phyloP scores from a whole-genome alignment of 495 filamentous ascomycete species.

The Trichoderma gamsii region DNA sequence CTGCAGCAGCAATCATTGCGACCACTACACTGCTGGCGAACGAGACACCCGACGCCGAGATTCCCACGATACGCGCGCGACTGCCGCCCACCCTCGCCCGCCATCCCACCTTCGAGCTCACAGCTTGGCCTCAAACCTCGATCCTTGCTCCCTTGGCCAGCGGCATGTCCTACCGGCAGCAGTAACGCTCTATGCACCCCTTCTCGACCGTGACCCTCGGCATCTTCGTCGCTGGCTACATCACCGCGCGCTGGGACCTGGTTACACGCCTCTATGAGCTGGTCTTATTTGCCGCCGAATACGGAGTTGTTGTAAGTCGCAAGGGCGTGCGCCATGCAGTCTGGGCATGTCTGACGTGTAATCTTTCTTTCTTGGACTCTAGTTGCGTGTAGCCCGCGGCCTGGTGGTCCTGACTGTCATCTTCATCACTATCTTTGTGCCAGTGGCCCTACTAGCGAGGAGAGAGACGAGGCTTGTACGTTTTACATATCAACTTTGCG shows the following conservation, averaged over 20 bases:
- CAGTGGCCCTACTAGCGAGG: slow-evolving; percentile 41
- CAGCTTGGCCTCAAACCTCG: not conserved
- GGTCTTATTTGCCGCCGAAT: slow-evolving; percentile 93
- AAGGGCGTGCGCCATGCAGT: not conserved
- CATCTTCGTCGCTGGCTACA: slow-evolving; percentile 99
- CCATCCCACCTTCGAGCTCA: not conserved
- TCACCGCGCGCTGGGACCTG: slow-evolving; percentile 96
- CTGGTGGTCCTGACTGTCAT: slow-evolving; percentile 36
- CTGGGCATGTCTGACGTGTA: slow-evolving; percentile 10
- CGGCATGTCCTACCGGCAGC: slow-evolving; percentile 26
- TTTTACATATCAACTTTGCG: not conserved
- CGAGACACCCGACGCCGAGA: not conserved
- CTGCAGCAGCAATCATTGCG: not conserved
- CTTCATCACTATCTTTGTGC: slow-evolving; percentile 41
- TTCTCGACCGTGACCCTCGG: slow-evolving; percentile 88
- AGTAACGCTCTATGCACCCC: slow-evolving; percentile 75
- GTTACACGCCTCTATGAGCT: slow-evolving; percentile 93
- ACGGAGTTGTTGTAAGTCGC: slow-evolving; percentile 86
- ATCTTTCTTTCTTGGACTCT: slow-evolving; percentile 10
- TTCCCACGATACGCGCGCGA: not conserved
- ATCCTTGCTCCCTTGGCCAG: not conserved
- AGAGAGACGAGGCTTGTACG: slow-evolving; percentile 41
- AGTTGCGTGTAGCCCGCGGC: slow-evolving; percentile 41
- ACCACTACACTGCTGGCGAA: not conserved
- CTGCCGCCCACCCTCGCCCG: not conserved